Conservation (phyloP, 768 basidiomycete genomes). For the Lentinula aciculospora region DNA sequence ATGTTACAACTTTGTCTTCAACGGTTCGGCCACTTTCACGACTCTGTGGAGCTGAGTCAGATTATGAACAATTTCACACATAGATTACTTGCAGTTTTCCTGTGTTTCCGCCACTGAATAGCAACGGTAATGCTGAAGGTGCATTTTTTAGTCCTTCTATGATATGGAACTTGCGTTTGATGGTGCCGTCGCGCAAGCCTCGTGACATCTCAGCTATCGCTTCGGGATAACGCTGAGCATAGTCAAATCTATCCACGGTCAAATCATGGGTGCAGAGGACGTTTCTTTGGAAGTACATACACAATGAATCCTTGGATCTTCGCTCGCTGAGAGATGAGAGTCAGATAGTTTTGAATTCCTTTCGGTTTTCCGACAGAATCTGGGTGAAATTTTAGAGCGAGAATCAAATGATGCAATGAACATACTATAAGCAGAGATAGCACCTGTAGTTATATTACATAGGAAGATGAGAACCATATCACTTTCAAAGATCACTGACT, state of each 20-base stretch:
- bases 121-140: conserved; percentile 59
- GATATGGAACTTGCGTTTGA: conserved; percentile 78
- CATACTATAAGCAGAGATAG: conserved; percentile 79
- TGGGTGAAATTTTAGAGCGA: background rate
- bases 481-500: background rate
- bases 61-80: background rate
- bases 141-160: conserved; percentile 73
- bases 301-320: conserved; percentile 82
- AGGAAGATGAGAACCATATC: background rate
- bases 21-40: conserved; percentile 1
- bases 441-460: conserved; percentile 43
- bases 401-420: conserved; percentile 13
- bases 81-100: conserved; percentile 54
- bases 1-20: background rate
- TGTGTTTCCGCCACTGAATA: conserved; percentile 73
- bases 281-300: conserved; percentile 29
- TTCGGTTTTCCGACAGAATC: conserved; percentile 54
- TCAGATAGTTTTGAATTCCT: conserved; percentile 62
- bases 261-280: background rate
- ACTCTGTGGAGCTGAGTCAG: background rate
- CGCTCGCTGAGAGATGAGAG: conserved; percentile 72
- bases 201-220: conserved; percentile 53
- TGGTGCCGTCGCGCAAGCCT: conserved; percentile 59
- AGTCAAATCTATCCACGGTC: conserved; percentile 59
- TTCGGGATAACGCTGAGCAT: conserved; percentile 49